phyloP scores from a whole-genome alignment of 2,329 filamentous ascomycete species.

The Macrophomina tecta region DNA sequence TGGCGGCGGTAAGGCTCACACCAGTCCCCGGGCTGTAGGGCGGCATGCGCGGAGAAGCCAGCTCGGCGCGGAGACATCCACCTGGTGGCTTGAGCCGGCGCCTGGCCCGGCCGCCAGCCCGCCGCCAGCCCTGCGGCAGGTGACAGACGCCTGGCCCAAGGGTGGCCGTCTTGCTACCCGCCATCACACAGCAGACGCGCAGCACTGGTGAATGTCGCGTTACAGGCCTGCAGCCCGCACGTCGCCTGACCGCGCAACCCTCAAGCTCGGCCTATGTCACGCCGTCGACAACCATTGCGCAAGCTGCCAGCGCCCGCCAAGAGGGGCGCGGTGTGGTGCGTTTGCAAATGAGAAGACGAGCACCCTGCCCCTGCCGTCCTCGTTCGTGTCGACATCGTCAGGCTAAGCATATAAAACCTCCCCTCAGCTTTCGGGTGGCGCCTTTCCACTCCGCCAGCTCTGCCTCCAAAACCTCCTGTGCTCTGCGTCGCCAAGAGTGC shows the following conservation, averaged over 20 bases:
- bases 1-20: constrained; percentile 16
- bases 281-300: constrained; percentile 12
- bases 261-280: constrained; percentile 20
- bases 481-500: constrained; percentile 24
- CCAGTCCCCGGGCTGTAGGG: constrained; percentile 4
- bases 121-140: constrained; percentile 25
- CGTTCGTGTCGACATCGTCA: not conserved
- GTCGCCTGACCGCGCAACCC: constrained; percentile 24
- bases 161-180: constrained; percentile 2
- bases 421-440: not conserved
- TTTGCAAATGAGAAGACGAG: constrained; percentile 6
- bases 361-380: not conserved
- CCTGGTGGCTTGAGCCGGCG: constrained; percentile 16
- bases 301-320: constrained; percentile 16
- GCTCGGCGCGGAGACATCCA: constrained; percentile 10
- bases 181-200: constrained; percentile 11
- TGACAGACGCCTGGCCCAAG: constrained; percentile 21
- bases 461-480: constrained; percentile 3
- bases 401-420: constrained; percentile 5
- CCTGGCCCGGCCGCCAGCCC: constrained; percentile 23
- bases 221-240: constrained; percentile 21
- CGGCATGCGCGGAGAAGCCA: constrained; percentile 8
- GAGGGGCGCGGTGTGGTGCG: not conserved
- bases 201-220: constrained; percentile 9
- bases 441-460: constrained; percentile 1